Base-by-base conservation (phyloP, 116 monocot species). In the Dioscorea cayenensis region DNA sequence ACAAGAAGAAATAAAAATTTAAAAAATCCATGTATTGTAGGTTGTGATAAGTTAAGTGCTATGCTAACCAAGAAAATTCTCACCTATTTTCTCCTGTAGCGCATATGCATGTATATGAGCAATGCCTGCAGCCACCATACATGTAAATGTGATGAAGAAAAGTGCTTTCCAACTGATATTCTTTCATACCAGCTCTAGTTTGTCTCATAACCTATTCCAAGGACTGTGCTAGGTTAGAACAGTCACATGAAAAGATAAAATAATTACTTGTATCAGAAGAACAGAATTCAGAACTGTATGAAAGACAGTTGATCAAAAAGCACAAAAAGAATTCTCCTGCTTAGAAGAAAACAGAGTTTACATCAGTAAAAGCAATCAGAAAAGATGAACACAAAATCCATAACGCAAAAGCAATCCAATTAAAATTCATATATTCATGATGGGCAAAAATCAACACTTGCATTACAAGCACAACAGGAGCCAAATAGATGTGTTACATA, bases 21-120 rank as follows among this genome's bases (percentile, higher is more conserved):
- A 16, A 18, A 52, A 18, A 3, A 52, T 52, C 18, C 10, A 14
- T 5, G 2, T 14, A 5, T 18, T 52, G 6, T 18, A 7, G 16
- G 52, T 18, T 18, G 55, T n/a, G 17, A 55, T n/a, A 55, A 55
- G 55, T 55, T n/a, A 55, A 55, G 55, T 55, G 12, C 43, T 43
- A 43, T 43, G 43, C 43, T 43, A 5, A n/a, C 17, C 16, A n/a
- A 55, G 18, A 3, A 16, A 55, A n/a, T 55, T 4, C 62, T 65
- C 52, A 93, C 97, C 94, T 93, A 80, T 94, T 97, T 77, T 90
- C 86, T 62, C 97, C 97, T 68, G 97, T 91, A 52, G 97, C 97
- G 83, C 94, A 90, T 77, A 97, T 93, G 68, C 97, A 97, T 36
- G 97, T 97, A 70, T 97, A 97, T 22, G 97, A 93, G 74, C 91